Evolutionary conservation across 78 protist genomes (phyloP), one percentile per base, ranked within the genome.

Genomic region (Protostelium mycophagum): DNA sequence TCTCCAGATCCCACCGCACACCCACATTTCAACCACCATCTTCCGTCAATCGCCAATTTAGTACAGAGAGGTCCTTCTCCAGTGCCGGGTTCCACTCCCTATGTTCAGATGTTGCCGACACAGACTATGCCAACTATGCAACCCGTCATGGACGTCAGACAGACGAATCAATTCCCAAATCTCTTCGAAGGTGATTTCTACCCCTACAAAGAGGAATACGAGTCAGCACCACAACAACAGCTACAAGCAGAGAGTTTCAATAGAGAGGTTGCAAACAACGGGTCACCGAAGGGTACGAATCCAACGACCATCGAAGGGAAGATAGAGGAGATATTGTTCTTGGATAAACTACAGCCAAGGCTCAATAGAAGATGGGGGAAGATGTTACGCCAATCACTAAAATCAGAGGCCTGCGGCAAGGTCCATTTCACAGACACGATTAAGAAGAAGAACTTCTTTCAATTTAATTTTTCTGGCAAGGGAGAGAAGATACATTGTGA

Each of bases 1-100:
- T 51, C 73, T 51, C 73, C 73, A 51, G 73, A 51, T 51, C 73
- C 73, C 73, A 51, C 73, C 73, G 73, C 73, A 25, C 73, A 51
- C 73, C 73, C 73, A 5, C 73, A 51, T 16, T 51, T 51, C 16
- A 51, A 51, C 16, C 73, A 51, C 73, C 73, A 51, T 51, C 73
- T 51, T 25, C 73, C 73, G 16, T 51, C 73, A 5, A 51, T 51
- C 73, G 73, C 73, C 73, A 51, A 51, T 51, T 16, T 51, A 5
- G 73, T 51, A 16, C 73, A 51, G 73, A 5, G 73, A 51, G 73
- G 73, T 25, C 73, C 73, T 51, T 51, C 73, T 25, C 73, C 73
- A 5, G 16, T 51, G n/a, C n/a, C n/a, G n/a, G n/a, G n/a, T 16
- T 25, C 5, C 73, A 25, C 73, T 51, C 73, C 16, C 73, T 51